Percentiles rank a stretch among this genome's conserved stretches.
Evolutionary conservation across 75 land plant genomes (phyloP).

Genomic region (Picea sitchensis): DNA sequence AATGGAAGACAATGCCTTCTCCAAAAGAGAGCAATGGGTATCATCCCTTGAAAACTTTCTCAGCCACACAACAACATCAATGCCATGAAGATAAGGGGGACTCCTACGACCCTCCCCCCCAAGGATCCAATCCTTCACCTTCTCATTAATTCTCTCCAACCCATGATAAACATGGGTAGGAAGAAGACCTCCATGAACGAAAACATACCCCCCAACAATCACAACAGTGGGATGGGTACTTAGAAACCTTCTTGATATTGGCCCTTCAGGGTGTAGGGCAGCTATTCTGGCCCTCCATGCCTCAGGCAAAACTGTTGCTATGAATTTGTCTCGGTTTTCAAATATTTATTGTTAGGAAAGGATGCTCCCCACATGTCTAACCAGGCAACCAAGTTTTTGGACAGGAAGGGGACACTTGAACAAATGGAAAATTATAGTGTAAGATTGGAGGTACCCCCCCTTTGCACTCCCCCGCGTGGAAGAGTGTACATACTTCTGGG

Average conservation of each 20-base stretch:
- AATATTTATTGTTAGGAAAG: too few species aligned
- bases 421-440: too few species aligned
- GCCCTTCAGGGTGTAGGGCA: constrained; percentile 74
- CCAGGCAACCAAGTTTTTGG: too few species aligned
- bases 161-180: constrained; percentile 69
- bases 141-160: constrained; percentile 76
- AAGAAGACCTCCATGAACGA: constrained; percentile 89
- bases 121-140: constrained; percentile 82
- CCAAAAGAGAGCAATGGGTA: constrained; percentile 64
- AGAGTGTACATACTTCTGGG: too few species aligned
- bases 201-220: constrained; percentile 80
- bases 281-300: constrained; percentile 76
- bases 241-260: constrained; percentile 60
- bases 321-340: neutral
- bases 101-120: constrained; percentile 42
- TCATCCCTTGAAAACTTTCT: constrained; percentile 63
- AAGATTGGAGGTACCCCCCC: too few species aligned
- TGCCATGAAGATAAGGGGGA: constrained; percentile 46
- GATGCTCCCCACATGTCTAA: too few species aligned
- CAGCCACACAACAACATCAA: constrained; percentile 81
- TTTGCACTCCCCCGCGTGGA: too few species aligned
- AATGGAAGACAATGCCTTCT: constrained; percentile 52
- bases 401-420: too few species aligned
- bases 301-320: constrained; percentile 32
- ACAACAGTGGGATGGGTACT: constrained; percentile 56